phyloP scores from a whole-genome alignment of 495 filamentous ascomycete species.

The Aspergillus diversus region DNA sequence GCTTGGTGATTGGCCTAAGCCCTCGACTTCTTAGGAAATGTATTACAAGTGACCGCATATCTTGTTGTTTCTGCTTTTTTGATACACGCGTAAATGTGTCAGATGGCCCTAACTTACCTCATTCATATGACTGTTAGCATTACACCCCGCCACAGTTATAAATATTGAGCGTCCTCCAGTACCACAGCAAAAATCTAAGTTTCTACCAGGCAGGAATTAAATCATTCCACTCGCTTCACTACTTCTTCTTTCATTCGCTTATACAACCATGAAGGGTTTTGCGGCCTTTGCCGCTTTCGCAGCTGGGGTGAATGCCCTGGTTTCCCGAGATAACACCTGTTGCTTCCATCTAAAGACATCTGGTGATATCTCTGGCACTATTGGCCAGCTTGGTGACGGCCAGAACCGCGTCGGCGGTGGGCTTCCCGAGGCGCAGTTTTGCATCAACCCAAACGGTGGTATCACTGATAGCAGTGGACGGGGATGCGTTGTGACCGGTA shows the following conservation, averaged over 20 bases:
- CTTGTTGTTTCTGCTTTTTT: conserved; percentile 25
- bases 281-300: conserved; percentile 42
- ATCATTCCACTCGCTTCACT: conserved; percentile 17
- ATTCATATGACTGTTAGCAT: background rate
- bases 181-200: conserved; percentile 21
- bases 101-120: background rate
- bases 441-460: conserved; percentile 49
- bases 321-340: conserved; percentile 44
- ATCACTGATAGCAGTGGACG: conserved; percentile 57
- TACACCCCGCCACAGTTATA: conserved; percentile 27
- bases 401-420: conserved; percentile 56
- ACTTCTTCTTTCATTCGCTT: conserved; percentile 15
- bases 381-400: conserved; percentile 59
- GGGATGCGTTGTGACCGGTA: conserved; percentile 62
- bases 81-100: conserved; percentile 17
- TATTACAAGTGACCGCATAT: conserved; percentile 14
- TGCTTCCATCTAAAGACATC: conserved; percentile 56
- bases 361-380: conserved; percentile 48
- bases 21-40: conserved; percentile 10
- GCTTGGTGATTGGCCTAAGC: conserved; percentile 15
- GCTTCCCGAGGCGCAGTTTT: conserved; percentile 43
- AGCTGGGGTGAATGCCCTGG: conserved; percentile 44
- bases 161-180: conserved; percentile 55
- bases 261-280: conserved; percentile 39
- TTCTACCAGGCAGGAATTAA: conserved; percentile 13